Evolutionary conservation across 129 eudicot genomes (phyloP).

Genomic region (Chrysanthemum seticuspe): DNA sequence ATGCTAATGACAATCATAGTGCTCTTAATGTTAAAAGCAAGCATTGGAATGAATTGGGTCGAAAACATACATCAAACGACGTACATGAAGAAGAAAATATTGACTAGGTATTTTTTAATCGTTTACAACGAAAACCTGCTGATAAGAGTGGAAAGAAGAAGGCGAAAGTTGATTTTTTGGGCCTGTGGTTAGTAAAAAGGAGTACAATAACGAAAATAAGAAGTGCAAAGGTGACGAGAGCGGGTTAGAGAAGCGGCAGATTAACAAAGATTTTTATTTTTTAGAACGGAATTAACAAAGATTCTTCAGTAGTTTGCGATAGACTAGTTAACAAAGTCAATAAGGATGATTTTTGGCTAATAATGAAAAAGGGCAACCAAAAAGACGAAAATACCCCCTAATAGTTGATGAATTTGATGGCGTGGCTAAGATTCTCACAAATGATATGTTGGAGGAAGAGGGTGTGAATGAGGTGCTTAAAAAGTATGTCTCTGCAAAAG

Average conservation of each 20-base stretch:
- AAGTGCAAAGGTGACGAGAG: slow-evolving; percentile 14
- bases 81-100: slow-evolving; percentile 6
- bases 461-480: slow-evolving; percentile 25
- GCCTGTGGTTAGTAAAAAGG: slow-evolving; percentile 9
- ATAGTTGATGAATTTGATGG: slow-evolving; percentile 16
- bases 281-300: too few species aligned
- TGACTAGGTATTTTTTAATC: too few species aligned
- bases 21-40: background rate
- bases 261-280: background rate
- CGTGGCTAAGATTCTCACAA: slow-evolving; percentile 31
- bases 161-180: background rate
- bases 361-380: slow-evolving; percentile 4
- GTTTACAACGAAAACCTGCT: too few species aligned
- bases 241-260: slow-evolving; percentile 28
- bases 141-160: background rate
- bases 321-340: too few species aligned
- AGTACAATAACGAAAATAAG: background rate
- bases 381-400: background rate
- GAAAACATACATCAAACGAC: background rate
- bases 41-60: slow-evolving; percentile 4
- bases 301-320: too few species aligned
- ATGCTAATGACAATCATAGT: background rate
- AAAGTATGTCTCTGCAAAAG: background rate
- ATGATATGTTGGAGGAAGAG: slow-evolving; percentile 30
- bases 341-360: slow-evolving; percentile 6